Evolutionary conservation across 1,284 basidiomycete genomes (phyloP), one percentile per base, ranked within the genome.

Genomic region (Ceratobasidium sp.): DNA sequence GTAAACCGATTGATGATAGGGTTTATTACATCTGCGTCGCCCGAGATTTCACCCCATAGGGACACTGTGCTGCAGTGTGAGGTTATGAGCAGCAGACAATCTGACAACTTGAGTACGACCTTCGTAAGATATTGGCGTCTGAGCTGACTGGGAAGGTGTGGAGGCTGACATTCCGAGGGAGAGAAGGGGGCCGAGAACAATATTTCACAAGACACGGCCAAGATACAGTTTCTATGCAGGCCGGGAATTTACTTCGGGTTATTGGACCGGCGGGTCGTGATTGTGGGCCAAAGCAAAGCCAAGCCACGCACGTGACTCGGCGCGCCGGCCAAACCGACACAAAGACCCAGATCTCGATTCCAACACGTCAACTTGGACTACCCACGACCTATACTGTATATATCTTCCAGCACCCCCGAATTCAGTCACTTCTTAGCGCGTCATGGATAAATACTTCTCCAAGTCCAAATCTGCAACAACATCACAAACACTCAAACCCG

Each of bases 1-100:
- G 64, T 67, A 38, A 67, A 67, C 3, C 64, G 49, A n/a, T 67
- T 67, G 38, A 67, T 56, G 21, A 67, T 67, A 3, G 64, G 64
- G 23, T 42, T 67, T 16, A 67, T 67, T 8, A 28, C 21, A 44
- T 67, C 64, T 40, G n/a, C n/a, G 49, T 67, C 64, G 7, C 64
- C 64, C 18, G 49, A 23, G 21, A 67, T 67, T 46, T 67, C 64
- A 8, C 64, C 64, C 64, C 64, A 67, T 30, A 67, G 23, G 25
- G 64, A 67, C 36, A 67, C 64, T 67, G 21, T 49, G 12, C n/a
- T 23, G n/a, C 38, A 23, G 12, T 25, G 42, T 51, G 18, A 67
- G 51, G 36, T 54, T 28, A 56, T 36, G 21, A 28, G 38, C 63
- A 14, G 25, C 12, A 14, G 18, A 42, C 16, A 33, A 38, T 7